Base-by-base conservation (phyloP, 225 moss, liverwort and hornwort genomes). In the Asterella californica region DNA sequence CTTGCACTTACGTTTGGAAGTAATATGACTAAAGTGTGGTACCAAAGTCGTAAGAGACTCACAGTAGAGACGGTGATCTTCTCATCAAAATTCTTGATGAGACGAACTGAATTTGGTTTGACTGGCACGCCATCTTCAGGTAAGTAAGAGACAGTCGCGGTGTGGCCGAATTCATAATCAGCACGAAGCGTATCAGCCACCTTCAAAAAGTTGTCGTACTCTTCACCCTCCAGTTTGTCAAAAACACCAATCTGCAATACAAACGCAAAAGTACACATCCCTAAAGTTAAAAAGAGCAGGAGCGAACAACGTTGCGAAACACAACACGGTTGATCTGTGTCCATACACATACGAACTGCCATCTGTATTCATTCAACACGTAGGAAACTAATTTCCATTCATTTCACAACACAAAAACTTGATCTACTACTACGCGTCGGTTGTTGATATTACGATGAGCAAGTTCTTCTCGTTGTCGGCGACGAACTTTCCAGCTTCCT, bases 1-100 rank as follows among this genome's bases (percentile, higher is more conserved):
- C n/a, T 46, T 49, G 4, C 15, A 27, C 1, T 0, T 45, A 30
- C 30, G 18, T 2, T 15, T 30, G 29, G 4, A 29, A 25, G 29
- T 6, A 73, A 30, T 17, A 33, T 74, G 46, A 48, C 15, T 5
- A 73, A 42, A 42, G 24, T 38, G 14, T 12, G 36, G 48, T 57
- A 70, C 52, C 24, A 37, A 34, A 37, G 62, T 6, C 11, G 66
- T 59, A 70, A 45, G 74, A 50, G 70, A 80, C 89, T 92, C 84
- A 94, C 96, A 50, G 82, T 72, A 79, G 55, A 90, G 78, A 91
- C 92, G 75, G 84, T 88, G 65, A 90, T 90, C 78, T 91, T 92
- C 80, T 99, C 95, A 74, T 99, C 99, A 81, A 99, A 95, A 75
- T 83, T 83, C 85, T 95, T 99, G 72, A 88, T 88, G 15, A 99